A percentile compares a stretch with the other conserved stretches of the same genome.
These are phyloP conservation scores for Botryobasidium botryosum DNA, from an alignment of 768 basidiomycete species.

Conservation along the genomic window DNA sequence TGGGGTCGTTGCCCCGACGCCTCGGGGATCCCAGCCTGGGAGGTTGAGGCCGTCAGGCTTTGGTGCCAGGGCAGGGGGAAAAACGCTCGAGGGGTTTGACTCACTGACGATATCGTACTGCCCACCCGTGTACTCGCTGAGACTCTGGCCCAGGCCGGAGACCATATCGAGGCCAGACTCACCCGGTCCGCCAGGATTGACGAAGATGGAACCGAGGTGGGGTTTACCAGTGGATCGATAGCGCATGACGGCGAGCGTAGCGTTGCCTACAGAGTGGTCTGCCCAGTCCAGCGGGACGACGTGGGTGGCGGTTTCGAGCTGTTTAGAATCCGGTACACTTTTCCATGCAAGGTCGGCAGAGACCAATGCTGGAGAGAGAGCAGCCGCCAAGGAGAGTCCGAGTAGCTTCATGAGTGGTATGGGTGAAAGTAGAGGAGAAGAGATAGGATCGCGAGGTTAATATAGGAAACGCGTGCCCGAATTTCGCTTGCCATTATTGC, in stretches of 20 bases:
- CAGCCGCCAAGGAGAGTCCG: no score
- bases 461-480: no score
- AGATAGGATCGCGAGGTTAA: no score
- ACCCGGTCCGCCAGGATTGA: background rate
- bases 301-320: no score
- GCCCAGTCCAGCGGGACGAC: background rate
- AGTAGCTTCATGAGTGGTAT: no score
- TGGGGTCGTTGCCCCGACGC: background rate
- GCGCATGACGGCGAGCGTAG: background rate
- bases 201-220: background rate
- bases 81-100: background rate
- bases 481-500: no score
- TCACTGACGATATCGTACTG: slow-evolving; percentile 2
- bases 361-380: no score
- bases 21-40: slow-evolving; percentile 3
- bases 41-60: background rate
- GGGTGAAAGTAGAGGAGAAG: no score
- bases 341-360: no score
- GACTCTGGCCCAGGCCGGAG: background rate
- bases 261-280: background rate
- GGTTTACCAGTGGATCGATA: background rate
- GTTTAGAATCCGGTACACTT: no score
- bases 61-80: background rate
- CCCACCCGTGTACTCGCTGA: background rate
- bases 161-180: background rate